Evolutionary conservation across 108 stramenopile species (phyloP), one percentile per base, ranked within the genome.

Genomic region (Fistulifera pelliculosa): DNA sequence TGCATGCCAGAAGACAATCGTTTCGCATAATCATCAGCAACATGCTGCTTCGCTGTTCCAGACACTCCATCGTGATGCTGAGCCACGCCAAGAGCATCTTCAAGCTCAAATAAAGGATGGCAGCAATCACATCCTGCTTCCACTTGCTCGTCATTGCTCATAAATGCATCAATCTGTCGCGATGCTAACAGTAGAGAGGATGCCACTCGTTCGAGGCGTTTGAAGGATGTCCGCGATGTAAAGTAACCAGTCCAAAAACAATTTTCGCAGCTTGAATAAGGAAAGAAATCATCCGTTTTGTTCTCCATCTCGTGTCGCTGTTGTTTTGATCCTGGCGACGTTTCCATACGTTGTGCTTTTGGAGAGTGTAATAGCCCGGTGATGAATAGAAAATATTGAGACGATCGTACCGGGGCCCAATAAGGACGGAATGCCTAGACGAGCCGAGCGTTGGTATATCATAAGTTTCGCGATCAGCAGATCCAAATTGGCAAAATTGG

Each of bases 191-290:
- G 52, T 51, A 87, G 77, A 5, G 76, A 65, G 2, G 86, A 86
- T 21, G 70, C 79, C 14, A 79, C 82, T 24, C 95, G 71, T 48
- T 95, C 92, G 39, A 89, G 66, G 31, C 81, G 64, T 56, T 96
- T 98, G 16, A 96, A 67, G 6, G 76, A 68, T 13, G 94, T 68
- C 8, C 97, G 77, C 23, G 78, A 81, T 5, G 95, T 81, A 70
- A 94, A 96, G 66, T 94, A 96, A 0, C 97, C 95, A 13, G 94
- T 94, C 97, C 97, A 97, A 68, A 88, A 96, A 54, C 85, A 76
- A 56, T 95, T 74, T 28, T 77, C 66, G 56, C 82, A 80, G 61
- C 95, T 94, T 43, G 85, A 68, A 62, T 94, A 94, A n/a, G 96
- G 96, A 52, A 97, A 90, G 61, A 95, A 92, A 52, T 97, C 96